Percentiles rank a stretch among this genome's conserved stretches.
Conservation (phyloP, 208 protist species). For the Acanthamoeba lenticulata region DNA sequence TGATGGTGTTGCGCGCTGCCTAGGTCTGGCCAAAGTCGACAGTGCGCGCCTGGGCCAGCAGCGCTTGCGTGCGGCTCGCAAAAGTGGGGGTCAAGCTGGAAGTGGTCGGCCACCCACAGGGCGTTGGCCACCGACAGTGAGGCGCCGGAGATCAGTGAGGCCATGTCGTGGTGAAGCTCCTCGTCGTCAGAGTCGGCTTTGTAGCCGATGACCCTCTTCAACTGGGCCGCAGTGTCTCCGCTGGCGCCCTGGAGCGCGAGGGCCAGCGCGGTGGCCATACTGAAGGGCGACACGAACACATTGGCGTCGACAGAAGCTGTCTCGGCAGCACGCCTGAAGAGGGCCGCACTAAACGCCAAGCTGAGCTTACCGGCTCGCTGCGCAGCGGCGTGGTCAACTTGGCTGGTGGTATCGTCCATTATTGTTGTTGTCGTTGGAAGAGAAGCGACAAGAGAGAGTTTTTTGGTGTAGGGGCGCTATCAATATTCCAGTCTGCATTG, state of each 20-base stretch:
- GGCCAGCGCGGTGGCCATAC: background rate
- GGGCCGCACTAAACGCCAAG: background rate
- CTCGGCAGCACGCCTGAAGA: background rate
- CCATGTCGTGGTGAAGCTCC: background rate
- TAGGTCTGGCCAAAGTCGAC: background rate
- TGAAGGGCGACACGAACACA: background rate
- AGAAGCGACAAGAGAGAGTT: too few species aligned
- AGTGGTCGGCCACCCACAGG: background rate
- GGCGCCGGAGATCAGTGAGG: background rate
- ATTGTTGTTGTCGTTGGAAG: too few species aligned
- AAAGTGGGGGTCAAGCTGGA: background rate
- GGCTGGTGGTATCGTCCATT: background rate
- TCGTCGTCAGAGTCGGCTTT: background rate
- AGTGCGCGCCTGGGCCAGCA: background rate
- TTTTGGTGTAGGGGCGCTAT: too few species aligned
- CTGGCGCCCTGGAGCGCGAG: background rate
- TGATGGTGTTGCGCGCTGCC: background rate
- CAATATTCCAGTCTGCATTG: too few species aligned
- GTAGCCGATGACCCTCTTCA: background rate
- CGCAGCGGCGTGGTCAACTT: background rate
- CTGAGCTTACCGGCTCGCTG: background rate
- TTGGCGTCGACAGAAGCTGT: background rate
- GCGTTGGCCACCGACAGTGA: background rate
- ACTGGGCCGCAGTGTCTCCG: background rate
- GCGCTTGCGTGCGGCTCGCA: background rate